Base-by-base conservation (phyloP, 352 stramenopile species). In the Phytophthora kernoviae region DNA sequence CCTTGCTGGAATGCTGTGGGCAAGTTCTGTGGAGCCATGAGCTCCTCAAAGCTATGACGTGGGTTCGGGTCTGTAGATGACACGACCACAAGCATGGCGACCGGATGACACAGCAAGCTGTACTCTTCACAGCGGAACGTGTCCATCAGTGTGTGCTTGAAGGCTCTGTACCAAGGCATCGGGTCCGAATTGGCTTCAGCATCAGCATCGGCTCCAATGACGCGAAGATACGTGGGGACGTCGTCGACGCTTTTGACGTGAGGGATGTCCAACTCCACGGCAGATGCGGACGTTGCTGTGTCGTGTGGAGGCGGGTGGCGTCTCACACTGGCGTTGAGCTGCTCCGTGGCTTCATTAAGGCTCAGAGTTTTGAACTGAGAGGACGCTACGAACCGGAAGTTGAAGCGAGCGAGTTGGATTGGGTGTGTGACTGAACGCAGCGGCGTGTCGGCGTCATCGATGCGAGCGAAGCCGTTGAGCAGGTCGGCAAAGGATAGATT, bases 51-150 rank as follows among this genome's bases (percentile, higher is more conserved):
- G 58, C 76, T 80, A 27, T 87, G 68, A 27, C 87, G 84, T 24
- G 85, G 87, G 45, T 94, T 93, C 20, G 74, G 75, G 40, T 96
- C 87, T 4, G 87, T 93, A 5, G 87, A 96, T 40, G 84, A 92
- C 27, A 93, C 78, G 32, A 91, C 83, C 20, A 94, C 59, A 9
- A 96, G 30, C 75, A 92, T 90, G 15, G 76, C 87, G 0, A 81
- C 76, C 0, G 87, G 87, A 32, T 94, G 82, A 39, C 72, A 71
- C 65, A 96, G 59, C 46, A 93, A 77, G 54, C 76, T 89, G 58
- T 80, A 88, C 56, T 94, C 84, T 58, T 93, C 83, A 50, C 87
- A 93, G 6, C 82, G 84, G 44, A 96, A 94, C 34, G 81, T 89
- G 47, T 94, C 87, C 56, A 96, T 72, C 15, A 96, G 72, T 37